Percentiles rank a stretch among this genome's conserved stretches.
These are phyloP conservation scores for Nicotiana attenuata DNA, from an alignment of 257 asterid species.

Conservation along the genomic window DNA sequence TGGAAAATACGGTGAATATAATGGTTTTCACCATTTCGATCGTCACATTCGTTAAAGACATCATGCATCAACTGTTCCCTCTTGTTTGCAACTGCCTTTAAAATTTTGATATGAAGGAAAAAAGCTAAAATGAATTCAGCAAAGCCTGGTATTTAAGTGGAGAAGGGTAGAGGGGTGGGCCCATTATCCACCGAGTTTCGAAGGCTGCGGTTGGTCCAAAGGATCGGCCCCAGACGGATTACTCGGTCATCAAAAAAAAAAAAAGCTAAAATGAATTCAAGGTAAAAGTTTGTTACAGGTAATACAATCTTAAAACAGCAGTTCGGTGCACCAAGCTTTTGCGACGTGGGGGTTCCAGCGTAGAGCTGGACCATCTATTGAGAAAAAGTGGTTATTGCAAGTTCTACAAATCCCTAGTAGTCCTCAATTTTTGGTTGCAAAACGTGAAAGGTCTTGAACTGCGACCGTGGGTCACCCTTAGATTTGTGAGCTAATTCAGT, in stretches of 20 bases:
- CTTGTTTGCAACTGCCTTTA: background rate
- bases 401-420: background rate
- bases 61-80: background rate
- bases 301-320: background rate
- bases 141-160: too few relatives aligned
- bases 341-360: too few relatives aligned
- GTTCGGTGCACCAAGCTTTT: background rate
- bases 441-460: background rate
- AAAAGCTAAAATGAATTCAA: background rate
- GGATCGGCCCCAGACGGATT: too few relatives aligned
- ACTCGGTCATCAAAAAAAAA: too few relatives aligned
- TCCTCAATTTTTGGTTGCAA: background rate
- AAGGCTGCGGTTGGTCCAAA: too few relatives aligned
- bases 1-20: background rate
- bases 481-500: constrained; percentile 1
- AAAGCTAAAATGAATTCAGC: background rate
- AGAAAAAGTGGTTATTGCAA: background rate
- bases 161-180: too few relatives aligned
- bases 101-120: background rate
- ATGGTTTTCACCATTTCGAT: background rate
- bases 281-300: background rate
- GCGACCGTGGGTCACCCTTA: background rate
- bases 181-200: too few relatives aligned
- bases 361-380: background rate
- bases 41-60: background rate